Base-by-base conservation (phyloP, 345 rosid species). In the Eucalyptus pauciflora region DNA sequence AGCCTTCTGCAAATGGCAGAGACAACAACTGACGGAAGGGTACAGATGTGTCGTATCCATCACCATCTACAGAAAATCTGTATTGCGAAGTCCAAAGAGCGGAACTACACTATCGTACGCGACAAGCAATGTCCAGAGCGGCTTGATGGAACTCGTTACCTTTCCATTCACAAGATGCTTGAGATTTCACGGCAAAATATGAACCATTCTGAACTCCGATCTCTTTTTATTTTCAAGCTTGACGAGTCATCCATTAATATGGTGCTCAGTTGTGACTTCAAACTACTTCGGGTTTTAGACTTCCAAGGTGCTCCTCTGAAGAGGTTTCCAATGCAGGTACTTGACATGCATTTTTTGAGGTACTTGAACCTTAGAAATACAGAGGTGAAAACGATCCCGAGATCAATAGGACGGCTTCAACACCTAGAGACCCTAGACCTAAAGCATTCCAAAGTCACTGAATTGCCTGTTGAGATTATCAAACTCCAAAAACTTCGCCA, bases 401-500 rank as follows among this genome's bases (percentile, higher is more conserved):
- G 89, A 20, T 91, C 91, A 15, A 92, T 90, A 9, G 86, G 87
- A 43, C 86, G 88, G 89, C 92, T 92, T 50, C 89, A 49, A 31
- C 88, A 91, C 56, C 52, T 92, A 22, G 91, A 92, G 87, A 92
- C 92, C 4, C 50, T 92, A 54, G 94, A 91, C 83, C 91, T 92
- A 41, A 92, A 90, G 86, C 91, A 91, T n/a, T 81, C 91, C n/a
- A 11, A 64, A 16, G 92, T 91, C 49, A 89, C 86, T 5, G 41
- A 48, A 24, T 49, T 92, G 50, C 94, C 92, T 1, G 71, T 46
- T 13, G 88, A 88, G 76, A 90, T 91, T 50, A 49, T 69, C 17
- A 89, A 90, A 71, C 92, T 92, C 46, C 58, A 80, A 50, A 80
- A 88, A 17, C 91, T 92, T 10, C 86, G 92, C 7, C 92, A 91